Conservation (phyloP, 2,329 filamentous ascomycete genomes). For the Cercospora zeae-maydis region DNA sequence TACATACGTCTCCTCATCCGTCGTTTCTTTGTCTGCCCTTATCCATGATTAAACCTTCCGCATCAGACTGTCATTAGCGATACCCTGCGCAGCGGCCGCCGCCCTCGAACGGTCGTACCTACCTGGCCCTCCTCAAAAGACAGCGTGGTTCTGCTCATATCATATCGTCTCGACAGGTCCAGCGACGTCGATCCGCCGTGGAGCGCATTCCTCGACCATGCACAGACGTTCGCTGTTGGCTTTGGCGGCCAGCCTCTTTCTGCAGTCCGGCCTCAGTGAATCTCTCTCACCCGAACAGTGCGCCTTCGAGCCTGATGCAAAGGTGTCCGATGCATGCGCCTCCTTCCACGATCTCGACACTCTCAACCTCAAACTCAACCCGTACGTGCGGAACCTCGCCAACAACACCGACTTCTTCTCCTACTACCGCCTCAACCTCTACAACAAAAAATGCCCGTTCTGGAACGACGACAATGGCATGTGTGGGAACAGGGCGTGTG, state of each 20-base stretch:
- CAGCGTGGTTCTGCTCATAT: neutral
- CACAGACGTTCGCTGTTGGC: neutral
- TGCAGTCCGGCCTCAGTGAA: conserved; percentile 45
- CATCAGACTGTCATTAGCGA: conserved; percentile 7
- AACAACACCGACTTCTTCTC: conserved; percentile 94
- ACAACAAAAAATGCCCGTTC: conserved; percentile 91
- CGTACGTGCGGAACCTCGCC: conserved; percentile 75
- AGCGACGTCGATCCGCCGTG: neutral
- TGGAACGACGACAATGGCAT: conserved; percentile 91
- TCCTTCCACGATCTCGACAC: conserved; percentile 87
- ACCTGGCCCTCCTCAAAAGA: neutral
- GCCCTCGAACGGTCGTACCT: neutral
- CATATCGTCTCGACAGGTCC: neutral
- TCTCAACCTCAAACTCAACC: conserved; percentile 73
- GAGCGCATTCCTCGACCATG: conserved; percentile 1
- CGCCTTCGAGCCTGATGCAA: conserved; percentile 72
- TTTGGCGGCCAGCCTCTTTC: conserved; percentile 29
- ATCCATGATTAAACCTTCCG: conserved; percentile 1
- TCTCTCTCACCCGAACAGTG: neutral
- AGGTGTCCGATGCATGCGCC: conserved; percentile 90
- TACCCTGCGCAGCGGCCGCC: neutral
- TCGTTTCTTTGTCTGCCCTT: conserved; percentile 4
- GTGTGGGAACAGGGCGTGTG: conserved; percentile 95
- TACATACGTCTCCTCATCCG: neutral
- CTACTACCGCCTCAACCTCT: conserved; percentile 92